Base-by-base conservation (phyloP, 169 alveolate genomes). In the Eimeria sp. region DNA sequence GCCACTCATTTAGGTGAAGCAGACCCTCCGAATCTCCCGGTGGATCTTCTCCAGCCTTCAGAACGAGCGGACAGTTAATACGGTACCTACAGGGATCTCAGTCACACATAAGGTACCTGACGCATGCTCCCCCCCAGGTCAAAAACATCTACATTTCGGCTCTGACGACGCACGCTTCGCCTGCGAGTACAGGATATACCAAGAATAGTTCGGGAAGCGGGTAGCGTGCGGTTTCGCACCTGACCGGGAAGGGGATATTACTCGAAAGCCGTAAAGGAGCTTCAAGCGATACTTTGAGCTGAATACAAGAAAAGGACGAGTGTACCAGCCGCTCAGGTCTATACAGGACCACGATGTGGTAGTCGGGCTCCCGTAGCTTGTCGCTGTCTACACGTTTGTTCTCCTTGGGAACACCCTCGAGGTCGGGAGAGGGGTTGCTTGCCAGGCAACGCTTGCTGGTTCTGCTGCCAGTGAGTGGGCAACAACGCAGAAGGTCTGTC, bases 201-300 rank as follows among this genome's bases (percentile, higher is more conserved):
- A 71, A 71, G 80, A 52, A 37, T 0, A 71, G n/a, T 25, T 66
- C 40, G 30, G 54, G 77, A 30, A n/a, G 46, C 1, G 77, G 10
- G 40, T 13, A 16, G 4, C n/a, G 25, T 30, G 54, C 33, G 49
- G 40, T 6, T 25, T 46, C 87, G 4, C 37, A 90, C 95, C 66
- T 80, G 93, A 93, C 78, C 27, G 87, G 88, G 52, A 93, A 93
- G 8, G 96, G 96, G 40, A 93, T 71, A 52, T 87, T 93, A 9
- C 83, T 54, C 23, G 96, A 52, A 46, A 93, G n/a, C 62, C 87
- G 78, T 71, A 93, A 60, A 4, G 96, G 96, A n/a, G 96, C 93
- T 68, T 82, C 93, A 64, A 93, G 46, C 1, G 76, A 76, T 62
- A 93, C 74, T 46, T 82, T 80, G 80, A 93, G 85, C 93, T 93